Conservation (phyloP, 257 asterid genomes). For the Nicotiana sylvestris region DNA sequence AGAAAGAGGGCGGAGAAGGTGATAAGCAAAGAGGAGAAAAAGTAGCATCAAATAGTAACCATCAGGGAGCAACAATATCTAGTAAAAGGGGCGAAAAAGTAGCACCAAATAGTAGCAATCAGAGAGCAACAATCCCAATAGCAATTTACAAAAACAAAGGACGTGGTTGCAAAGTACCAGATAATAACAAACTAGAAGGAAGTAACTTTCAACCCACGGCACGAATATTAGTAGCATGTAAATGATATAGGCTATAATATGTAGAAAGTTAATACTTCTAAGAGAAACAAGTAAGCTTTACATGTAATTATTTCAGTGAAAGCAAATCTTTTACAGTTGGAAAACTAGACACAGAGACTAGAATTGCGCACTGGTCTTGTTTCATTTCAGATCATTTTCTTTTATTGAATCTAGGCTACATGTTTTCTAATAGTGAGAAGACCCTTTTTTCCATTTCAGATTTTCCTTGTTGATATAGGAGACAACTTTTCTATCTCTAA, state of each 20-base stretch:
- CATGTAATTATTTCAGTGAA: neutral
- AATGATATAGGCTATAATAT: neutral
- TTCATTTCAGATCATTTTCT: neutral
- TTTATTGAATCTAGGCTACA: neutral
- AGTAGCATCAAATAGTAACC: no score
- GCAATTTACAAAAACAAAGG: no score
- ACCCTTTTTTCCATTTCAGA: neutral
- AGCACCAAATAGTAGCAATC: no score
- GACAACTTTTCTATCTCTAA: neutral
- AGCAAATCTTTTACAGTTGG: neutral
- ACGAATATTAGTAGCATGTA: neutral
- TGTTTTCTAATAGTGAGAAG: neutral
- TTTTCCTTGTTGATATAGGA: neutral
- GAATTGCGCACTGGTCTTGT: neutral
- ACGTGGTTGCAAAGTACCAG: no score
- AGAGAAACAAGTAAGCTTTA: neutral
- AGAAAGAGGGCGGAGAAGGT: no score
- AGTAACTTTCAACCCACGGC: no score
- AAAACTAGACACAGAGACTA: neutral
- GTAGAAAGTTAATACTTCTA: neutral
- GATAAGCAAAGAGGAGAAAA: no score
- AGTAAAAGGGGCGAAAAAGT: no score
- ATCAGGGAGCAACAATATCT: no score
- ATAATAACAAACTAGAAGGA: no score
- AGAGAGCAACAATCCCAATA: no score